These are phyloP conservation scores for Botrytis medusae DNA, from an alignment of 2,329 filamentous ascomycete genomes.

Conservation along the genomic window DNA sequence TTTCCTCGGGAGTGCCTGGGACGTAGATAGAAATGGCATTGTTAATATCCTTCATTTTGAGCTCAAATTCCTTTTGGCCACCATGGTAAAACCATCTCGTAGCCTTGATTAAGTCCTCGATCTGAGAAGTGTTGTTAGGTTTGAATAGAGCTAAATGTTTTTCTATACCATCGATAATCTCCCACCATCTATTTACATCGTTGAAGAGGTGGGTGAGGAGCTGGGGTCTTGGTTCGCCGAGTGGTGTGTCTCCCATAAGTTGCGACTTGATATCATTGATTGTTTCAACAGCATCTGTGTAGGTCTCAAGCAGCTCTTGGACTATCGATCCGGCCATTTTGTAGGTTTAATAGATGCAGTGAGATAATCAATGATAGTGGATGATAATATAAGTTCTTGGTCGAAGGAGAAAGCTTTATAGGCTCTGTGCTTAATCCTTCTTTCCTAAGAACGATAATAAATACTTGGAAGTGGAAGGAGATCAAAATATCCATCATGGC, in stretches of 20 bases:
- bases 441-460: background rate
- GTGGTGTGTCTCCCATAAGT: background rate
- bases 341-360: background rate
- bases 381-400: background rate
- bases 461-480: background rate
- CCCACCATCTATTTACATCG: background rate
- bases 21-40: background rate
- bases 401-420: background rate
- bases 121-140: background rate
- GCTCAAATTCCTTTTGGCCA: background rate
- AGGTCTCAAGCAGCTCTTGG: background rate
- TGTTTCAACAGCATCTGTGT: background rate
- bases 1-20: background rate
- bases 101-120: background rate
- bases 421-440: background rate
- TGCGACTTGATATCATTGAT: background rate
- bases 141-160: background rate
- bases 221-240: background rate
- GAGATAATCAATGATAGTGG: background rate
- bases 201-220: background rate
- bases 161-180: background rate
- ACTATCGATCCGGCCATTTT: rapidly evolving
- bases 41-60: background rate
- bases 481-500: background rate
- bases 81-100: background rate